phyloP scores from a whole-genome alignment of 192 early-diverging fungal genomes.

The Geranomyces michiganensis region DNA sequence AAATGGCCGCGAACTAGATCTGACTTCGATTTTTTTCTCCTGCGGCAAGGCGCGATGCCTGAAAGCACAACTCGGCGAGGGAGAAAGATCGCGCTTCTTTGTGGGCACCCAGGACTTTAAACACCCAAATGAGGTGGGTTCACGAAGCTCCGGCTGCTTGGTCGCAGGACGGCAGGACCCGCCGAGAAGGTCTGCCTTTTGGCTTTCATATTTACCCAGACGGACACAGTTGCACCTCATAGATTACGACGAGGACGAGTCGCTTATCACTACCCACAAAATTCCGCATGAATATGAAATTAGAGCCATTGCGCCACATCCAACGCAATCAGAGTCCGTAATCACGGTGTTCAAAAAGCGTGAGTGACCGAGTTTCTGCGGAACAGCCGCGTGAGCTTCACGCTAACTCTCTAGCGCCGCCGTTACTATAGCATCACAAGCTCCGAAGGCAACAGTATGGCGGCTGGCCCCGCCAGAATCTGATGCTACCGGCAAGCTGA shows the following conservation, averaged over 20 bases:
- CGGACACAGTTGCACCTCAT: constrained; percentile 66
- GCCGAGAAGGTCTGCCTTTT: background rate
- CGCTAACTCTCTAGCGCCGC: constrained; percentile 10
- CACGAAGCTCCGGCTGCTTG: background rate
- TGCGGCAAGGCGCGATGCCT: constrained; percentile 43
- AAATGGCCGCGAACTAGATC: background rate
- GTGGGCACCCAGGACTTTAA: constrained; percentile 67
- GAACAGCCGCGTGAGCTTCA: background rate
- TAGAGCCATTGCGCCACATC: constrained; percentile 65
- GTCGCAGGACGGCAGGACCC: background rate
- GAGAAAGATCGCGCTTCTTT: constrained; percentile 72
- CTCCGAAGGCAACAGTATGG: constrained; percentile 37
- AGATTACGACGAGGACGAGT: constrained; percentile 75
- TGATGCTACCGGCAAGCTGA: constrained; percentile 34
- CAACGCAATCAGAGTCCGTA: constrained; percentile 58
- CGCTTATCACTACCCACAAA: constrained; percentile 57
- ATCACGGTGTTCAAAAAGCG: constrained; percentile 59
- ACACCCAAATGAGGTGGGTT: constrained; percentile 62
- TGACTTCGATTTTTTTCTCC: background rate
- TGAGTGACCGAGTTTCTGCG: background rate
- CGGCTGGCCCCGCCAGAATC: constrained; percentile 29
- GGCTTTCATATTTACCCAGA: background rate
- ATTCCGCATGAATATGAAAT: constrained; percentile 71
- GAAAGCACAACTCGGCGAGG: constrained; percentile 59
- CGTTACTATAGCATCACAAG: background rate